Evolutionary conservation across 495 filamentous ascomycete species (phyloP), one percentile per base, ranked within the genome.

Genomic region (Thozetella sp.): DNA sequence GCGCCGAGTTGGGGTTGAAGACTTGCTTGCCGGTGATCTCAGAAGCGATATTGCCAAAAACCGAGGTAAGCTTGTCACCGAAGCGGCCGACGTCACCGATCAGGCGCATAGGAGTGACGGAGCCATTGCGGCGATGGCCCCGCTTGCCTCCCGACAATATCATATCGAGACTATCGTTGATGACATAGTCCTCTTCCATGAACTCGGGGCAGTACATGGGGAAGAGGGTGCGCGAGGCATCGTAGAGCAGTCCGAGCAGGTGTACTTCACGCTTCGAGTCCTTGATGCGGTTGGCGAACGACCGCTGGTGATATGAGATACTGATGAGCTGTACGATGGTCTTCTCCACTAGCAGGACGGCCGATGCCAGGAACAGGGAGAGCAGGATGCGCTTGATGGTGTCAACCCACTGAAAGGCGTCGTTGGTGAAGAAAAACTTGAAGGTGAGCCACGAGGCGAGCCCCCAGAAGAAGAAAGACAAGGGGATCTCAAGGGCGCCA

Each of bases 1-100:
- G 93, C 2, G 93, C 89, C 0, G 91, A 88, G 55, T 88, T 90
- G 9, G 93, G 89, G 74, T 97, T 94, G 75, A 99, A 96, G 24
- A 97, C 86, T 62, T 97, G 84, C 77, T 96, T 97, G 55, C 95
- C 95, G 0, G 93, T 96, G 54, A 99, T 90, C 65, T 98, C 95
- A 3, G 89, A 88, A 2, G 95, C 94, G 51, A 98, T 87, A 60
- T 96, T 93, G n/a, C 95, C 95, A 70, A 99, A 93, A 0, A 87
- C 91, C 11, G 90, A 90, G 0, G 92, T 94, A 53, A 97, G 82
- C 74, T 96, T 97, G 78, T 95, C 93, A 53, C 93, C 94, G 45
- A 95, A 76, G 9, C 92, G 86, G 53, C 89, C 88, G 46, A 96
- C 87, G 61, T 93, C 88, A 10, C 85, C 85, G 25, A 98, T 84